Base-by-base conservation (phyloP, 108 stramenopile genomes). In the Skeletonema potamos region DNA sequence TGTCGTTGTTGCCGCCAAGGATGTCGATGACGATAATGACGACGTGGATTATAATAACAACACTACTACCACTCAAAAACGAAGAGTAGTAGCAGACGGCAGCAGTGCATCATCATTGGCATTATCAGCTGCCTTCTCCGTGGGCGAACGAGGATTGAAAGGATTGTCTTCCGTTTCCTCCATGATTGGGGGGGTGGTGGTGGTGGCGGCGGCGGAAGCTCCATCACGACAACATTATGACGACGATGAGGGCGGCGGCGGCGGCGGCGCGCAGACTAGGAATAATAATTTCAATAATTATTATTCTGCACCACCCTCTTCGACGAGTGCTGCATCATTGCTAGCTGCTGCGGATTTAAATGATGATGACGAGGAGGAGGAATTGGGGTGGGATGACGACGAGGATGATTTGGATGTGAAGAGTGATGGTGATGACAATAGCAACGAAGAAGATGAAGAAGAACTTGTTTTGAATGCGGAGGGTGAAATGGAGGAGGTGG, bases 181-280 rank as follows among this genome's bases (percentile, higher is more conserved):
- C 29, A 77, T 77, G 76, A 63, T 77, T 51, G 76, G 76, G 2
- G 76, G 76, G 2, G 62, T 68, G n/a, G 68, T 77, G n/a, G 76
- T n/a, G n/a, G n/a, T n/a, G n/a, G n/a, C n/a, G n/a, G n/a, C n/a
- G n/a, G n/a, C n/a, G n/a, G n/a, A n/a, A n/a, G n/a, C n/a, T n/a
- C n/a, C n/a, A n/a, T n/a, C n/a, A n/a, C n/a, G n/a, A n/a, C n/a
- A n/a, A n/a, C n/a, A 41, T 41, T 3, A n/a, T 0, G 15, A 41
- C 2, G 3, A 15, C 15, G 39, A n/a, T n/a, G n/a, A n/a, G n/a
- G n/a, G 76, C n/a, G n/a, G n/a, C n/a, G n/a, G n/a, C n/a, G n/a
- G n/a, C n/a, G n/a, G n/a, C n/a, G n/a, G n/a, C 15, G 39, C 15
- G 39, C 39, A 41, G 39, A 41, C 15, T 41, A 15, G 4, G 1